These are phyloP conservation scores for Russula abietina DNA, from an alignment of 768 basidiomycete genomes.

Conservation along the genomic window DNA sequence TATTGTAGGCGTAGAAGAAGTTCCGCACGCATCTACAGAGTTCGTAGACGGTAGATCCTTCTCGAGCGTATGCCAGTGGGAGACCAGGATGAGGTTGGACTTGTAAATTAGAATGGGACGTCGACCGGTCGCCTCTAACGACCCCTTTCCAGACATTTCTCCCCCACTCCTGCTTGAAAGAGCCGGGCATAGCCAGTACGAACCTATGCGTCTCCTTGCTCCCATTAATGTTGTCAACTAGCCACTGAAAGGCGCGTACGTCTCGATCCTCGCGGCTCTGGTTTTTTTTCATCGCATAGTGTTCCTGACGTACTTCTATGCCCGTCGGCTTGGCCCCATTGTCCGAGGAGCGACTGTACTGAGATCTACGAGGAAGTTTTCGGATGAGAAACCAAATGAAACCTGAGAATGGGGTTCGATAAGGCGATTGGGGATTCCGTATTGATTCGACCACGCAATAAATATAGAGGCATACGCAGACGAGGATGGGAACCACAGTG, in stretches of 20 bases:
- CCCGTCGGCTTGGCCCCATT: neutral
- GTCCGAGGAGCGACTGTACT: rapidly evolving
- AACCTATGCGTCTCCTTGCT: neutral
- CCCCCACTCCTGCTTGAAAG: neutral
- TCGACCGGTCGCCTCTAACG: neutral
- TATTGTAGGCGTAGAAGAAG: neutral
- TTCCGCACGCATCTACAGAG: neutral
- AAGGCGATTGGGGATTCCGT: neutral
- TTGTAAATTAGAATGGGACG: neutral
- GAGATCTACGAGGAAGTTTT: neutral
- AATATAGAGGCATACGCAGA: neutral
- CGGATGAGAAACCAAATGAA: neutral
- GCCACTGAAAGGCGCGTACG: neutral
- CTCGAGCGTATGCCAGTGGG: neutral
- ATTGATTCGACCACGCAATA: neutral
- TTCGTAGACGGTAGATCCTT: neutral
- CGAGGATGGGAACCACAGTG: neutral
- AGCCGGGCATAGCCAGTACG: neutral
- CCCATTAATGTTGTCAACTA: neutral
- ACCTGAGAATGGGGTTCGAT: neutral
- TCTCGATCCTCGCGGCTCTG: neutral
- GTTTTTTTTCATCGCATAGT: neutral
- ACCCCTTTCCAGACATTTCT: neutral
- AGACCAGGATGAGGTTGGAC: neutral
- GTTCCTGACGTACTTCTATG: neutral